A percentile compares a stretch with the other conserved stretches of the same genome.
Conservation (phyloP, 371 early-diverging fungal species). For the Batkoa obscura region DNA sequence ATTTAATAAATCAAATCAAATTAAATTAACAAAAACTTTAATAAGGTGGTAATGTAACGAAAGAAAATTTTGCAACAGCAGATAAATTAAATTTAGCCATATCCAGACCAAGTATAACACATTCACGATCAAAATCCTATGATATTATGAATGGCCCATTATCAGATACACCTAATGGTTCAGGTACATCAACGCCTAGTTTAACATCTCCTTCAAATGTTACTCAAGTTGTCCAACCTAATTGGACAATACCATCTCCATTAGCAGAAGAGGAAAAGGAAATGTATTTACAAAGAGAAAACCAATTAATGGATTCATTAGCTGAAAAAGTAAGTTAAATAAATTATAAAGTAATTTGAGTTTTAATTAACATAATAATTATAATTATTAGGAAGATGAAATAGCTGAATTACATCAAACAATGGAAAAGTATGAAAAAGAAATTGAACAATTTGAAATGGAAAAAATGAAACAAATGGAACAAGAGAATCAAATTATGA, state of each 20-base stretch:
- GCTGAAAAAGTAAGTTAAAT: conserved; percentile 78
- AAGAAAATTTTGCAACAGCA: conserved; percentile 50
- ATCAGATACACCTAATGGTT: conserved; percentile 9
- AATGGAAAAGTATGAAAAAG: conserved; percentile 78
- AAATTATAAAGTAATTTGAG: not conserved
- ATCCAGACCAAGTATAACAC: conserved; percentile 7
- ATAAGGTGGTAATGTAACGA: conserved; percentile 39
- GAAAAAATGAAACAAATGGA: conserved; percentile 60
- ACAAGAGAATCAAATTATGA: conserved; percentile 13
- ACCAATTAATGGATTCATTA: conserved; percentile 76
- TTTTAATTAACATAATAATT: not conserved
- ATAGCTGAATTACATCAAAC: conserved; percentile 38
- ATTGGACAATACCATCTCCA: conserved; percentile 57
- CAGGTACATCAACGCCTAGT: not conserved
- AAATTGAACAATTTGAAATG: conserved; percentile 69
- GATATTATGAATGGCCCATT: conserved; percentile 5
- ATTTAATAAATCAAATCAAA: not conserved
- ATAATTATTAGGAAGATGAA: not conserved
- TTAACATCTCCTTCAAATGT: conserved; percentile 56
- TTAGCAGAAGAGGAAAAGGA: conserved; percentile 79
- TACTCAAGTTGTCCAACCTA: conserved; percentile 36
- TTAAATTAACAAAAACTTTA: not conserved
- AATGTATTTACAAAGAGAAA: conserved; percentile 79
- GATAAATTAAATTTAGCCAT: not conserved
- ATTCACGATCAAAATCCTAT: conserved; percentile 2